Evolutionary conservation across 192 early-diverging fungal genomes (phyloP), one percentile per base, ranked within the genome.

Genomic region (Coemansia sp.): DNA sequence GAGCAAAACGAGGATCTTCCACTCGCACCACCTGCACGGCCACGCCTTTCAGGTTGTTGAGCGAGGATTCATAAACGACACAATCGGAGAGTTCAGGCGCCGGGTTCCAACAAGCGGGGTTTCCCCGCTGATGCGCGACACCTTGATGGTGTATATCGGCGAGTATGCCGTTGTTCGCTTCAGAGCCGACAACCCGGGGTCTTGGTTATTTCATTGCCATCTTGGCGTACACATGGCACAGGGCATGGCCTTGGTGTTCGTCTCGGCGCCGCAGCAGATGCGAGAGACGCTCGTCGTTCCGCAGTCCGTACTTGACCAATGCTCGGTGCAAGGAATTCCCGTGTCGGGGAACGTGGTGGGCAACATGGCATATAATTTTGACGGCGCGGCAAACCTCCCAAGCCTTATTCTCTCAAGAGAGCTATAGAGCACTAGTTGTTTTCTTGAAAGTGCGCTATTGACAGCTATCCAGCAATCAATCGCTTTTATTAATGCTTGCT

Each of bases 191-290:
- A 94, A 92, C 68, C 87, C 88, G 4, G 92, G 90, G 9, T 75
- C 82, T 11, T 94, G 90, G 90, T 57, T 85, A 39, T 81, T 92
- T 78, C 92, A 92, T 74, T 94, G 92, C 69, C 92, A 92, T 62
- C 54, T 65, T 30, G 68, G 66, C 45, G 77, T 65, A 70, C 77
- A 79, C 52, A 68, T 88, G 39, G 81, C 80, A 43, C 66, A 83
- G 47, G 91, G 91, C 51, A 78, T 93, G 42, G 83, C 77, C 32
- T 80, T 80, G 40, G 58, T 80, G n/a, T 70, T 93, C 51, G 52
- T 63, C 26, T 56, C 57, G 40, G 68, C 68, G 11, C 60, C 56
- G 0, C 50, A 52, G n/a, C 31, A 33, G 18, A 63, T 70, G 60
- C 51, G 7, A 3, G 5, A 54, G 15, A 29, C 10, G 1, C 32